These are phyloP conservation scores for Fusarium euwallaceae DNA, from an alignment of 2,329 filamentous ascomycete species.

Conservation along the genomic window DNA sequence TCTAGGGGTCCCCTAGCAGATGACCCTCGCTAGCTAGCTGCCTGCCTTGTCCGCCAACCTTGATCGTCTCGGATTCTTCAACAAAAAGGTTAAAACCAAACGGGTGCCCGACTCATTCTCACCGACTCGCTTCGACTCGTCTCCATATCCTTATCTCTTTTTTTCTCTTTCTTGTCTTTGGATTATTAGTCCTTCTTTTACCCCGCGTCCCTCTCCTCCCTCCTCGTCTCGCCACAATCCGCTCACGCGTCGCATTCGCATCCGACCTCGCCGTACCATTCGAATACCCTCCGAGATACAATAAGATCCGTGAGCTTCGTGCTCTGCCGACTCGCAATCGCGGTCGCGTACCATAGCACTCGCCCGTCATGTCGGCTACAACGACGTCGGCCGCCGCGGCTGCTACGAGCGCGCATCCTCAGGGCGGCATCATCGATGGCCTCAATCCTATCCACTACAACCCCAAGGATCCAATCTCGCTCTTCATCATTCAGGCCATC, in stretches of 20 bases:
- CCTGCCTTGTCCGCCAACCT: neutral
- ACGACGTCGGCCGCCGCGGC: conserved; percentile 47
- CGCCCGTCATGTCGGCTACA: conserved; percentile 37
- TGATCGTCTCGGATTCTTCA: neutral
- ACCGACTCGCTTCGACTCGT: conserved; percentile 7
- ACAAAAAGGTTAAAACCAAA: conserved; percentile 7
- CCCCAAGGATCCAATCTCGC: conserved; percentile 76
- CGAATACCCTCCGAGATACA: neutral
- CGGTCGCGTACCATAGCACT: neutral
- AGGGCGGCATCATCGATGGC: conserved; percentile 77
- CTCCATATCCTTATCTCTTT: neutral
- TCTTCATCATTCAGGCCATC: conserved; percentile 49
- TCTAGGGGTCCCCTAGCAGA: conserved; percentile 6
- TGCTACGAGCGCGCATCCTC: conserved; percentile 53
- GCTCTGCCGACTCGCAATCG: conserved; percentile 1
- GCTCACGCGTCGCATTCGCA: neutral
- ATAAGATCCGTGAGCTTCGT: neutral
- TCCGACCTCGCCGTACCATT: neutral
- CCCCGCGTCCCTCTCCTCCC: neutral
- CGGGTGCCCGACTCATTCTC: conserved; percentile 1
- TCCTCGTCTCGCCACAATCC: neutral
- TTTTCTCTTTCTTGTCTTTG: neutral
- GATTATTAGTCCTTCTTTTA: neutral
- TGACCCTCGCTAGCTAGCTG: conserved; percentile 4
- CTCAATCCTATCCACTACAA: conserved; percentile 77